Evolutionary conservation across 768 basidiomycete genomes (phyloP), one percentile per base, ranked within the genome.

Genomic region (Pulveroboletus sp.): DNA sequence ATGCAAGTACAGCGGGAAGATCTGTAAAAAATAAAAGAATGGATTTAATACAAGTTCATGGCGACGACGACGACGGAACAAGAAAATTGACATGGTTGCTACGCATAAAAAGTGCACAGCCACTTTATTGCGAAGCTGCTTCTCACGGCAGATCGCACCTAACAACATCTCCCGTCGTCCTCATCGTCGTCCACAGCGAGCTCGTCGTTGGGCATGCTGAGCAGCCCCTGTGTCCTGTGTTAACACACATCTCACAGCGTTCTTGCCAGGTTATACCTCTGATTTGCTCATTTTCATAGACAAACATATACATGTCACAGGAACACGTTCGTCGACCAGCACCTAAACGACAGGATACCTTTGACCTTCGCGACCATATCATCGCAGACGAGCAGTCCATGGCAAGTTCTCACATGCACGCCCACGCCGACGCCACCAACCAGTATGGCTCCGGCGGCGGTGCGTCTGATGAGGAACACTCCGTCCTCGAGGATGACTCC

Each of bases 401-500:
- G 74, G 72, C 47, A 56, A 55, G 68, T 52, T 60, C 76, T 50
- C 60, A 78, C 64, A 62, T 72, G 48, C 74, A 77, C n/a, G 70
- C 72, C 10, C 77, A 78, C 40, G 70, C 70, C 21, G 77, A 79
- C 42, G 73, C 73, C 19, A 66, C 72, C 13, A 75, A 77, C 57
- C 64, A 62, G 17, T 66, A 61, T 21, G 56, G 51, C 19, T 48
- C 58, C 8, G 58, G 59, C 12, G 71, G 66, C 24, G 61, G 55
- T 50, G 74, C 77, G 43, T 87, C 83, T 40, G 90, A 90, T 58
- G 86, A 90, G 44, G 77, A 81, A 52, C 88, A 90, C 53, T 91
- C 90, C 0, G 81, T 91, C 46, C 77, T 92, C 29, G 91, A 94
- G 60, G 90, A 90, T 64, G 88, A 88, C 63, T 90, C 86, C 6